These are phyloP conservation scores for Extremus antarcticus DNA, from an alignment of 495 filamentous ascomycete species.

Conservation along the genomic window DNA sequence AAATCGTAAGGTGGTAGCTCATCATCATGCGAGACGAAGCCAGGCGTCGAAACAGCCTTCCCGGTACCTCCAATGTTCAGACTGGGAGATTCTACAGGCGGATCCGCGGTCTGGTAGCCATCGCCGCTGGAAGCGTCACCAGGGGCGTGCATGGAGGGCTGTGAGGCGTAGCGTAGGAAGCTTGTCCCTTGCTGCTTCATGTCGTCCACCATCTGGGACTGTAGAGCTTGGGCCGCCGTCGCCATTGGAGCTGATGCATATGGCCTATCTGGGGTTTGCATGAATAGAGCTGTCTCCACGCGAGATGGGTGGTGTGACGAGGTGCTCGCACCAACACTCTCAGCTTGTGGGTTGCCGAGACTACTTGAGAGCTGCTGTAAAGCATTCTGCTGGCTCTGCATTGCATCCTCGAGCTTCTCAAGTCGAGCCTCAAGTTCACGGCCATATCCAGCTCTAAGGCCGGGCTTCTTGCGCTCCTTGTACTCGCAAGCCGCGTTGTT, in stretches of 20 bases:
- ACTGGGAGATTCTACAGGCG: constrained; percentile 37
- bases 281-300: constrained; percentile 51
- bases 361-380: constrained; percentile 21
- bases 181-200: background rate
- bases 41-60: background rate
- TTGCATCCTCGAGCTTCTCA: constrained; percentile 26
- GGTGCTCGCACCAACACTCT: background rate
- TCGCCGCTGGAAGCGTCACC: constrained; percentile 30
- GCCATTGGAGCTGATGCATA: constrained; percentile 1
- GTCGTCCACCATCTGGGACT: background rate
- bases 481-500: constrained; percentile 73
- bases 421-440: constrained; percentile 77
- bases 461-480: constrained; percentile 76
- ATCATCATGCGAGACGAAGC: constrained; percentile 41
- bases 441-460: constrained; percentile 70
- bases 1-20: constrained; percentile 80
- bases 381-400: constrained; percentile 29
- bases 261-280: constrained; percentile 43
- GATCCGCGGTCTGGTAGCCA: constrained; percentile 33
- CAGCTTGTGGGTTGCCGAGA: constrained; percentile 10
- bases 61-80: constrained; percentile 22
- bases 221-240: background rate
- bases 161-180: background rate
- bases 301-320: constrained; percentile 38
- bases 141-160: background rate